Base-by-base conservation (phyloP, 176 grass and related monocot genomes). In the Tuctoria greenei region DNA sequence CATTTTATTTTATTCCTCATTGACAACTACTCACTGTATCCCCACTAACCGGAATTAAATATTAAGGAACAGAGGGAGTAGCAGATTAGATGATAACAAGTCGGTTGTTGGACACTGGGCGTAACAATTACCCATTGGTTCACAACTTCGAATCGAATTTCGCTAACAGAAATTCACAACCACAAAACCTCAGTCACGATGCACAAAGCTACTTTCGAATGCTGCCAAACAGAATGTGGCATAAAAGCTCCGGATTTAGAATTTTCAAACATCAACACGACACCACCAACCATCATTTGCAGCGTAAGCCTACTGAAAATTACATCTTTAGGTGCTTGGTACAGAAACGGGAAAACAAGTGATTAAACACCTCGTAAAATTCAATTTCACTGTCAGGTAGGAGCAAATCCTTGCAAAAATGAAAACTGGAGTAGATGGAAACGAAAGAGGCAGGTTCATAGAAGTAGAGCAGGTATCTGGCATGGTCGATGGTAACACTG, bases 361-460 rank as follows among this genome's bases (percentile, higher is more conserved):
- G 10, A 75, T 63, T 8, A 47, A 86, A 24, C 49, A 54, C 16
- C 64, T 52, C 14, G 67, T 65, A 67, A 82, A 81, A 83, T 74
- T 72, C 51, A 60, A 72, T 82, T 77, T 69, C 59, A 64, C 72
- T 45, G 50, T 61, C 4, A 20, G 73, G 67, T 73, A 16, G 18
- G 79, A 73, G 58, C 52, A 25, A 78, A 78, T 72, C 52, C 52
- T 43, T 55, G 52, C 64, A 23, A 60, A 82, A 78, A 59, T 42
- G 31, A 78, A 87, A 87, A 87, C 61, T 37, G 35, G 52, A 62
- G 67, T 42, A 25, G 68, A 76, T 43, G 54, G 69, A 79, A 79
- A 61, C 11, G 10, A 39, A 52, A 21, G 24, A 74, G 54, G 69
- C 16, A 73, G 43, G 68, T 68, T 72, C 61, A 46, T 20, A 24